These are phyloP conservation scores for Debaryomyces castellii DNA, from an alignment of 805 yeast genomes.

Conservation along the genomic window DNA sequence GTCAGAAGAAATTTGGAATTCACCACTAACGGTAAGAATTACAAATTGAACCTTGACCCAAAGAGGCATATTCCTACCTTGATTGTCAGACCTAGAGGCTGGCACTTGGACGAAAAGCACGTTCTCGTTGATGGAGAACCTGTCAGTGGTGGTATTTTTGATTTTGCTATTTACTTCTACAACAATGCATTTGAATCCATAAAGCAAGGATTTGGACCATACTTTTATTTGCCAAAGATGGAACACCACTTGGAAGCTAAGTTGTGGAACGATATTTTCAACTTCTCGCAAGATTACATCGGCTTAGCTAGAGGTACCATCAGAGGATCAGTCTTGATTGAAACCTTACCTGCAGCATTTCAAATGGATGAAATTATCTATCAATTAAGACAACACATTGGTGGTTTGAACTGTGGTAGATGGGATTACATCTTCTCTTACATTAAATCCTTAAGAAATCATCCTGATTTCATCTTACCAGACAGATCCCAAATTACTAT, in stretches of 20 bases:
- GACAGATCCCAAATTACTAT: conserved; percentile 77
- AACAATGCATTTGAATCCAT: conserved; percentile 68
- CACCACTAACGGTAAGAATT: conserved; percentile 43
- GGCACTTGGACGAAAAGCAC: conserved; percentile 81
- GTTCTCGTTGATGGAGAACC: conserved; percentile 72
- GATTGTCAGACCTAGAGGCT: conserved; percentile 85
- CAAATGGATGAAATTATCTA: conserved; percentile 84
- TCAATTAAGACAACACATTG: conserved; percentile 72
- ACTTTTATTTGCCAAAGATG: conserved; percentile 82
- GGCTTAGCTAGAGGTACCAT: conserved; percentile 73
- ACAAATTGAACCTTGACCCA: conserved; percentile 43
- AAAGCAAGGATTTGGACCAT: conserved; percentile 72
- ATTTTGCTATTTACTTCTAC: conserved; percentile 75
- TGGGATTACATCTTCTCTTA: conserved; percentile 87
- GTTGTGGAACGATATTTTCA: conserved; percentile 80
- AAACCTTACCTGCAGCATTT: conserved; percentile 82
- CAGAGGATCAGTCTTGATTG: conserved; percentile 79
- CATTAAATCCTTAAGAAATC: conserved; percentile 71
- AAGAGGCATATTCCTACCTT: conserved; percentile 69
- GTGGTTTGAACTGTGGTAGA: conserved; percentile 85
- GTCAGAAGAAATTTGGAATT: conserved; percentile 60
- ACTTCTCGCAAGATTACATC: conserved; percentile 70
- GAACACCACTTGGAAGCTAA: conserved; percentile 82
- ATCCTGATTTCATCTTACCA: conserved; percentile 67
- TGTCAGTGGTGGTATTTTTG: conserved; percentile 73